These are phyloP conservation scores for Penicillium brasilianum DNA, from an alignment of 2,329 filamentous ascomycete genomes.

Conservation along the genomic window DNA sequence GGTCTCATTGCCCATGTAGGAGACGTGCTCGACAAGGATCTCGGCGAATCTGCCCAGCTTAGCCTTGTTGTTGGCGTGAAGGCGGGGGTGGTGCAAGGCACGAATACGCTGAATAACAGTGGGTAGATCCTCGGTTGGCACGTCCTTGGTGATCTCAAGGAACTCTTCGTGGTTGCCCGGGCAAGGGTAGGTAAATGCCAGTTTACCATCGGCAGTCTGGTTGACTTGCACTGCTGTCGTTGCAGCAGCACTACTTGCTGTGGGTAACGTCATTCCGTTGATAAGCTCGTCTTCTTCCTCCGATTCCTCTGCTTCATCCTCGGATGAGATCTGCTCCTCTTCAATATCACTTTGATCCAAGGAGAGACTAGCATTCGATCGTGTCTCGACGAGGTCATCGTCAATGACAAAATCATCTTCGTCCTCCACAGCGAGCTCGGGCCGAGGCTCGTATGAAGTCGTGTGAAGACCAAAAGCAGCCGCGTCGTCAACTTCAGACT, in stretches of 20 bases:
- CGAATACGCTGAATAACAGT: slow-evolving; percentile 87
- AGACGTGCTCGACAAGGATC: slow-evolving; percentile 61
- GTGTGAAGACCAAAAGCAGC: slow-evolving; percentile 67
- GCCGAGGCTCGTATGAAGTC: slow-evolving; percentile 42
- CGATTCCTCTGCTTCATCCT: slow-evolving; percentile 48
- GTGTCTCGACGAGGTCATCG: slow-evolving; percentile 83
- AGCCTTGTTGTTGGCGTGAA: slow-evolving; percentile 82
- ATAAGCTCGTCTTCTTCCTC: slow-evolving; percentile 71
- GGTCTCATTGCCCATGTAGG: slow-evolving; percentile 59
- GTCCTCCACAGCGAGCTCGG: slow-evolving; percentile 75
- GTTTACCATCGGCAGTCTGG: slow-evolving; percentile 50
- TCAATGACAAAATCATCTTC: slow-evolving; percentile 95
- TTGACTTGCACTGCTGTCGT: slow-evolving; percentile 50
- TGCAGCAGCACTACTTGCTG: slow-evolving; percentile 25
- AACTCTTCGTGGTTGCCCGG: slow-evolving; percentile 79
- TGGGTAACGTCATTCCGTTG: slow-evolving; percentile 63
- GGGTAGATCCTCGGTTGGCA: slow-evolving; percentile 70
- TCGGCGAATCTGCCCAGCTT: slow-evolving; percentile 66
- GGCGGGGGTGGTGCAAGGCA: slow-evolving; percentile 87
- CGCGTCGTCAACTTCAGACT: slow-evolving; percentile 60
- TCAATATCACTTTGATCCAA: slow-evolving; percentile 53
- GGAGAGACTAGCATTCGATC: slow-evolving; percentile 61
- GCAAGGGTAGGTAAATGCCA: slow-evolving; percentile 86
- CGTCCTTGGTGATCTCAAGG: slow-evolving; percentile 64
- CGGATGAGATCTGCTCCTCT: slow-evolving; percentile 61